phyloP scores from a whole-genome alignment of 2,329 filamentous ascomycete genomes.

The Trichoderma hamatum region DNA sequence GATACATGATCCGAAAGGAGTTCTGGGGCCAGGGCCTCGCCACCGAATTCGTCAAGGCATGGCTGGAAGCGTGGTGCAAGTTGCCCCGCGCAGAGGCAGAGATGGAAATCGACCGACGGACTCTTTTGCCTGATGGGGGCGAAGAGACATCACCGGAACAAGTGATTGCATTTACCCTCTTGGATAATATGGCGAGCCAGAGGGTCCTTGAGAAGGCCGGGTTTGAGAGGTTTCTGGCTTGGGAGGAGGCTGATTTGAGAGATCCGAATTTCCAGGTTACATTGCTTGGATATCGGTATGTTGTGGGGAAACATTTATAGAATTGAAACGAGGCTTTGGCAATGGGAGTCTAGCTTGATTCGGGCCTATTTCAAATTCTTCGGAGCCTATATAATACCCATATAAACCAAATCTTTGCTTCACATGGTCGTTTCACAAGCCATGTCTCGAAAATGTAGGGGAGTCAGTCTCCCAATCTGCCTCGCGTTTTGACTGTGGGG shows the following conservation, averaged over 20 bases:
- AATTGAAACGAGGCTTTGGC: neutral
- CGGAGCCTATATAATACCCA: neutral
- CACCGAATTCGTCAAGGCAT: conserved; percentile 56
- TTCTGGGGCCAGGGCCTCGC: conserved; percentile 59
- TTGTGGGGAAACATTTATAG: neutral
- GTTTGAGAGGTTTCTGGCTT: conserved; percentile 51
- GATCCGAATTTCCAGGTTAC: conserved; percentile 15
- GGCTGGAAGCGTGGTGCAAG: conserved; percentile 49
- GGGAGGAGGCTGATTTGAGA: conserved; percentile 36
- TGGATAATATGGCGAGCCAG: conserved; percentile 55
- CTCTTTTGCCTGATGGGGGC: neutral
- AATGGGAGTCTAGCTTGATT: neutral
- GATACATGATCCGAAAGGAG: conserved; percentile 57
- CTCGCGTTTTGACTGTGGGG: neutral
- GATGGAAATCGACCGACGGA: conserved; percentile 30
- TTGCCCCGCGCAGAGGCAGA: conserved; percentile 50
- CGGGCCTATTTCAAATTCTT: neutral
- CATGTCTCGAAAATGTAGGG: neutral
- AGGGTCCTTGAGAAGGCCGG: conserved; percentile 59
- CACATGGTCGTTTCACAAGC: neutral
- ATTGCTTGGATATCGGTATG: neutral
- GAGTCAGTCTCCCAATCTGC: neutral
- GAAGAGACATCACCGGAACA: neutral
- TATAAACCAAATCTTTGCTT: neutral
- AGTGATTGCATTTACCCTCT: conserved; percentile 32